phyloP scores from a whole-genome alignment of 1,284 basidiomycete genomes.

The Leucoagaricus sp. region DNA sequence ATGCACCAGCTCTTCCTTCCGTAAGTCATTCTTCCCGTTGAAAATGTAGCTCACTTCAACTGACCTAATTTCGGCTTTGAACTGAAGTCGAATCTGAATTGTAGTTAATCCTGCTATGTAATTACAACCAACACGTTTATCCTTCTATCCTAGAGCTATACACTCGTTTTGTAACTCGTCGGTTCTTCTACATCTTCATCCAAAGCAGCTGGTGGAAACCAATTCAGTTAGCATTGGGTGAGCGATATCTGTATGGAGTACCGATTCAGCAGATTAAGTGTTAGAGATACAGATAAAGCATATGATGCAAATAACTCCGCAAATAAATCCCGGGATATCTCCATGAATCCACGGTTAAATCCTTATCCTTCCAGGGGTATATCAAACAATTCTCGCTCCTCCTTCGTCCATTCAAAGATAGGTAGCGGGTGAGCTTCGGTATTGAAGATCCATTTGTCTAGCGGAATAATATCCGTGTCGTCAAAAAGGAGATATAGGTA shows the following conservation, averaged over 20 bases:
- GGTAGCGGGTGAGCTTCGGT: constrained; percentile 85
- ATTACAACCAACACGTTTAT: too few species aligned
- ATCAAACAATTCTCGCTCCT: constrained; percentile 42
- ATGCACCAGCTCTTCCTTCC: constrained; percentile 18
- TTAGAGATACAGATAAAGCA: neutral
- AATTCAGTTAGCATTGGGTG: too few species aligned
- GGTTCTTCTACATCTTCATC: too few species aligned
- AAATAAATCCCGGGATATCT: too few species aligned
- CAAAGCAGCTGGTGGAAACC: too few species aligned
- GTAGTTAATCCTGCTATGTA: neutral
- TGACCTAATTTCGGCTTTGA: neutral
- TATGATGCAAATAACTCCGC: neutral
- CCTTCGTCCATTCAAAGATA: constrained; percentile 63
- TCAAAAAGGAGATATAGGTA: constrained; percentile 70
- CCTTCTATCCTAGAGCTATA: too few species aligned
- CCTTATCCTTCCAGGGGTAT: neutral
- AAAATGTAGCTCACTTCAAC: too few species aligned
- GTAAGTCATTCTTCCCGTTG: constrained; percentile 5
- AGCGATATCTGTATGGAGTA: too few species aligned
- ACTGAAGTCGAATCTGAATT: neutral
- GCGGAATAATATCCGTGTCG: constrained; percentile 58
- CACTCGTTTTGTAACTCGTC: too few species aligned
- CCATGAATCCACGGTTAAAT: neutral
- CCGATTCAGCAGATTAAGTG: too few species aligned
- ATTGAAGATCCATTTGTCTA: constrained; percentile 83